A percentile compares a stretch with the other conserved stretches of the same genome.
Conservation (phyloP, 2,329 filamentous ascomycete genomes). For the Ceratocystis variospora region DNA sequence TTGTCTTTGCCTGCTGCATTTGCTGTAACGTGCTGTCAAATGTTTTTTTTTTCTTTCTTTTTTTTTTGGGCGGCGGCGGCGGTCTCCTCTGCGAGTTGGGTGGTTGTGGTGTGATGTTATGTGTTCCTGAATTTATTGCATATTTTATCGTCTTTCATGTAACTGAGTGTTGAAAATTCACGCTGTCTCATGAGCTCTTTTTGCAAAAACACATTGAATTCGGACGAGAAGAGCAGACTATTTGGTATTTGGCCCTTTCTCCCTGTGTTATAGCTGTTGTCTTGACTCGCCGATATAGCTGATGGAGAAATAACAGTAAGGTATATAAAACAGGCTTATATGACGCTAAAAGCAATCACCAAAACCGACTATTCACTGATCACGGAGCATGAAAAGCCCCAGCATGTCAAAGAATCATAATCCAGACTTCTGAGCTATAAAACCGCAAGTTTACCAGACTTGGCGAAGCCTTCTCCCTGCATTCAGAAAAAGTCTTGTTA, state of each 20-base stretch:
- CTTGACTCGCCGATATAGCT: neutral
- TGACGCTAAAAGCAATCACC: neutral
- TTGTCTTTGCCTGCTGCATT: neutral
- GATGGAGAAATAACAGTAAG: neutral
- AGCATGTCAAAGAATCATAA: neutral
- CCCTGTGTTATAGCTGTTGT: neutral
- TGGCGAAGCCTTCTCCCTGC: neutral
- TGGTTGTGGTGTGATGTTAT: neutral
- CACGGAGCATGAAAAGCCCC: no score
- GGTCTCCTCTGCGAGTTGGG: neutral
- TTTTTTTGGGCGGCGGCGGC: neutral
- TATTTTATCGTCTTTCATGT: neutral
- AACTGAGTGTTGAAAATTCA: neutral
- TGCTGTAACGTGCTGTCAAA: neutral
- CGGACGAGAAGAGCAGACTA: neutral
- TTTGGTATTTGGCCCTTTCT: neutral
- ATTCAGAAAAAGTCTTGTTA: constrained; percentile 1
- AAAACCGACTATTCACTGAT: neutral
- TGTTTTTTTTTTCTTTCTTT: neutral
- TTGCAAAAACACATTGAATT: neutral
- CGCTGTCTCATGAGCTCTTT: neutral
- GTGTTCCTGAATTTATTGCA: neutral
- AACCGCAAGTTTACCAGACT: neutral
- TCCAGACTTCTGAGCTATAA: neutral
- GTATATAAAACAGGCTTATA: neutral